These are phyloP conservation scores for Zygosaccharomyces pseudobailii DNA, from an alignment of 1,139 yeast genomes.

Conservation along the genomic window DNA sequence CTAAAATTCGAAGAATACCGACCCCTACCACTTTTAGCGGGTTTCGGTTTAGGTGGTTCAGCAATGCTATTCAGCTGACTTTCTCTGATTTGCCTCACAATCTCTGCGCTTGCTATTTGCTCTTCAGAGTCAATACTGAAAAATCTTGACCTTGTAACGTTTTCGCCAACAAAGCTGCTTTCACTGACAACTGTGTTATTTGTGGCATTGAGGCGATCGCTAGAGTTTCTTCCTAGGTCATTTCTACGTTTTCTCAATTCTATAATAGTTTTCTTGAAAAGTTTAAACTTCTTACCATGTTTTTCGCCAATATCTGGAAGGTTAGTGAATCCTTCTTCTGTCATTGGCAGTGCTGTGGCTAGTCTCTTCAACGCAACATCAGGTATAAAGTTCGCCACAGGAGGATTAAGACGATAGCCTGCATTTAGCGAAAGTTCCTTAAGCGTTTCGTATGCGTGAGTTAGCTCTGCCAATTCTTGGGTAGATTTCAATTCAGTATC, in stretches of 20 bases:
- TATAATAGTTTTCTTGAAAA: slow-evolving; percentile 44
- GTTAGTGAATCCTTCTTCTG: slow-evolving; percentile 46
- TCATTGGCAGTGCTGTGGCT: slow-evolving; percentile 52
- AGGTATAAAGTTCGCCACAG: slow-evolving; percentile 40
- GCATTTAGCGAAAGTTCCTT: slow-evolving; percentile 43
- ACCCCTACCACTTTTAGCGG: slow-evolving; percentile 5
- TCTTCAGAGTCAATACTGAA: slow-evolving; percentile 14
- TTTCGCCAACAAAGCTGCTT: slow-evolving; percentile 11
- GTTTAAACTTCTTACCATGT: slow-evolving; percentile 43
- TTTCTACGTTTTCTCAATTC: slow-evolving; percentile 36
- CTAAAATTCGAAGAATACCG: background rate
- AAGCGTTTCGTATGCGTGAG: slow-evolving; percentile 38
- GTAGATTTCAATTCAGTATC: slow-evolving; percentile 25
- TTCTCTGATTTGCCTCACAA: slow-evolving; percentile 17
- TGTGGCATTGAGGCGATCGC: slow-evolving; percentile 3
- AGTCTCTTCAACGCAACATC: slow-evolving; percentile 51
- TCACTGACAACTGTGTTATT: slow-evolving; percentile 14
- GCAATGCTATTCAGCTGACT: slow-evolving; percentile 11
- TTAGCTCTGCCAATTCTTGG: slow-evolving; percentile 28
- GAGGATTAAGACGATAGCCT: slow-evolving; percentile 39
- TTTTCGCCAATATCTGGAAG: slow-evolving; percentile 40
- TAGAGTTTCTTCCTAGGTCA: slow-evolving; percentile 2
- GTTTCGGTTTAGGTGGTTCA: slow-evolving; percentile 2
- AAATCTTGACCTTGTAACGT: slow-evolving; percentile 17
- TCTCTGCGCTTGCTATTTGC: slow-evolving; percentile 14